Evolutionary conservation across 1,284 basidiomycete genomes (phyloP), one percentile per base, ranked within the genome.

Genomic region (Moesziomyces antarcticus): DNA sequence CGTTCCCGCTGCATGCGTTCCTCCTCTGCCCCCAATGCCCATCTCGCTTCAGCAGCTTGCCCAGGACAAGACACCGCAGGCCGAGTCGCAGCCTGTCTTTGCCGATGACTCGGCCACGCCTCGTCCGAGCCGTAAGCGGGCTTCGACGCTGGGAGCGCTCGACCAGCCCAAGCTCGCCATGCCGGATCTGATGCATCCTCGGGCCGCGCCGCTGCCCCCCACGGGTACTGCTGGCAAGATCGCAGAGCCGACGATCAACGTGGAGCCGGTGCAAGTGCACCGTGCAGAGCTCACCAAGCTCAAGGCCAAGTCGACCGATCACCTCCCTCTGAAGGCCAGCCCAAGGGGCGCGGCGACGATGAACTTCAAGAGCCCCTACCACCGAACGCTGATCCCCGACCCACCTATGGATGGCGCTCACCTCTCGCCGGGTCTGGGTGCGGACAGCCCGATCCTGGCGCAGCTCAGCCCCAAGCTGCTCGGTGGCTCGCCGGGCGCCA

Each of bases 281-380:
- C 54, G 56, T 13, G 53, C 52, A 33, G 50, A 58, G 30, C 20
- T 67, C 13, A 59, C 50, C 47, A 59, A 60, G 24, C 56, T 63
- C 45, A 66, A 60, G 27, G 58, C 64, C 25, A 58, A 60, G 43
- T 73, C 70, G 13, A 73, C 59, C 60, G 64, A 73, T 24, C 55
- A 61, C 14, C 47, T 73, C 3, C 70, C 70, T 40, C 59, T 73
- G 20, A 48, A 47, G 8, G 42, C 33, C 30, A 33, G 37, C 22
- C 20, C 27, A n/a, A 57, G 56, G 27, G 56, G 50, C 16, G 47
- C 60, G 16, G 41, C 56, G 8, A 37, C 35, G 35, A 63, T 71
- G 72, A 58, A 66, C 54, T 75, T 75, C 60, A 60, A 42, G 54
- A 75, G 56, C 50, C 59, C 67, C 1, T 75, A 70, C 50, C 72